Evolutionary conservation across 2,329 filamentous ascomycete species (phyloP), one percentile per base, ranked within the genome.

Genomic region (Fonsecaea pugnacius): DNA sequence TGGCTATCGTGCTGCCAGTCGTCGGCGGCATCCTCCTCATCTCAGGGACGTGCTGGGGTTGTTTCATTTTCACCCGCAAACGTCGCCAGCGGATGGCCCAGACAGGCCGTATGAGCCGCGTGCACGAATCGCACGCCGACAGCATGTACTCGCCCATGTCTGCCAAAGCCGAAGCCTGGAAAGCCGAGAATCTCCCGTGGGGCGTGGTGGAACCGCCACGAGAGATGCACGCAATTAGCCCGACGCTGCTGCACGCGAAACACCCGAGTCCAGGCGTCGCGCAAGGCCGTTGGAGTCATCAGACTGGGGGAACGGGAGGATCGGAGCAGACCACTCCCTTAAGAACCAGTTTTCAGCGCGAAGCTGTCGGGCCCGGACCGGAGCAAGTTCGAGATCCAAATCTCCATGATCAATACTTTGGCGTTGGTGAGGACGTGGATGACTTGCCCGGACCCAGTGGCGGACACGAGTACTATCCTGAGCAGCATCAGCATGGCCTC

Each of bases 1-100:
- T 81, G 10, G 73, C 79, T 18, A 79, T 81, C 40, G 77, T 76
- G 0, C 70, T 81, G 2, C 79, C 79, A 6, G 75, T 81, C 36
- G 68, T 81, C 14, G 78, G 74, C 5, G 78, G 79, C 64, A 64
- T 80, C 2, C 70, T 81, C 30, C 59, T 80, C 2, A 65, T 78
- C 32, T 68, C 69, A 30, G 63, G 70, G 2, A 64, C 73, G 1
- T 71, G 72, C 4, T 70, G 74, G 21, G 76, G 77, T 56, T 80
- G 79, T 64, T 77, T 78, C 70, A 78, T 76, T 66, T 78, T 76
- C 61, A 76, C 80, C 59, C 75, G 77, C 21, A 74, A 73, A 56
- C 77, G 78, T n/a, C 77, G 79, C 53, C 78, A 75, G 69, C 71
- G 74, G 63, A 71, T 70, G 70, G 70, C 70, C 30, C 63, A 63